Percentiles rank a stretch among this genome's conserved stretches.
Evolutionary conservation across 2,329 filamentous ascomycete genomes (phyloP).

Genomic region (Phyllosticta capitalensis): DNA sequence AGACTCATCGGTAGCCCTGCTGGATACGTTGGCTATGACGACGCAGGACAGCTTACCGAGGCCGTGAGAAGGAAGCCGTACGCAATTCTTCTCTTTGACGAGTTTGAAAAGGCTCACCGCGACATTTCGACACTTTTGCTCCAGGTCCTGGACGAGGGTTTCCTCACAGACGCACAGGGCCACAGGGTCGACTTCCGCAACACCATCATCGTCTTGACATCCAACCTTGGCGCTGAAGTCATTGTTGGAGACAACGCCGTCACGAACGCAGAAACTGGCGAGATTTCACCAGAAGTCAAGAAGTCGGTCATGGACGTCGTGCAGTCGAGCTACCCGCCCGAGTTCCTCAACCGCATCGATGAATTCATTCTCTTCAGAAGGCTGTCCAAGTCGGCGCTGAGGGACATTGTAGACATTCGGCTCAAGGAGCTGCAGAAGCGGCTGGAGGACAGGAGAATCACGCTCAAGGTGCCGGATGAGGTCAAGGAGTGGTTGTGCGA

Average conservation of each 20-base stretch:
- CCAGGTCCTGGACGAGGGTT: constrained; percentile 92
- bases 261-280: constrained; percentile 49
- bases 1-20: constrained; percentile 86
- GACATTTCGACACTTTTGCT: constrained; percentile 88
- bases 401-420: constrained; percentile 90
- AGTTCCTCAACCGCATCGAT: constrained; percentile 94
- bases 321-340: constrained; percentile 63
- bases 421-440: constrained; percentile 73
- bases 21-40: constrained; percentile 93
- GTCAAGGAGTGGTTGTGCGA: constrained; percentile 83
- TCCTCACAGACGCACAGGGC: constrained; percentile 88
- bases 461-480: constrained; percentile 57
- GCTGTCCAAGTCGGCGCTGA: constrained; percentile 64
- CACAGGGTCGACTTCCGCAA: constrained; percentile 96
- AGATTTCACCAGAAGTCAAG: constrained; percentile 65
- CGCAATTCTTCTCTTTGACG: constrained; percentile 87
- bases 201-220: constrained; percentile 92
- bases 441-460: constrained; percentile 77
- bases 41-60: constrained; percentile 91
- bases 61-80: constrained; percentile 92
- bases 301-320: constrained; percentile 84
- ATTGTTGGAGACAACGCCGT: constrained; percentile 65
- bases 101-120: constrained; percentile 94
- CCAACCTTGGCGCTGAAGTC: constrained; percentile 87
- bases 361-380: constrained; percentile 96